Percentiles rank a stretch among this genome's conserved stretches.
Evolutionary conservation across 108 stramenopile genomes (phyloP).

Genomic region (Discostella pseudostelligera): DNA sequence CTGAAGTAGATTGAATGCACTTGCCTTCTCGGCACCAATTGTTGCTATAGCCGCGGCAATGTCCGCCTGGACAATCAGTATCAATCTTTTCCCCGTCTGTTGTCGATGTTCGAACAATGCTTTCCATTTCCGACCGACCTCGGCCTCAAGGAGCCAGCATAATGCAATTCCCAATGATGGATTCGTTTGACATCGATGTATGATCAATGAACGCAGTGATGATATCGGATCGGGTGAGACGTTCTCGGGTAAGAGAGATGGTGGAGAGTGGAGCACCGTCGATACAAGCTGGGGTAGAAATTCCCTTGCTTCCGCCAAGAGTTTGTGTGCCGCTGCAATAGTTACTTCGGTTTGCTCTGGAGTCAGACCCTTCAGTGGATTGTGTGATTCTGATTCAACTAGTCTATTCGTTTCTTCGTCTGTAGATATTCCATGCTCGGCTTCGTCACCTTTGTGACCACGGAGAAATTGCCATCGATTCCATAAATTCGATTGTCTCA

Average conservation of each 20-base stretch:
- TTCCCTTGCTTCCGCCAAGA: constrained; percentile 55
- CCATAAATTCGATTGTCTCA: neutral
- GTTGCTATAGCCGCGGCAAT: constrained; percentile 77
- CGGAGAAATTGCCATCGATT: constrained; percentile 14
- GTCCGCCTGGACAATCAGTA: constrained; percentile 80
- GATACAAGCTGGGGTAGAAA: constrained; percentile 85
- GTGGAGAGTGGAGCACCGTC: constrained; percentile 76
- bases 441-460: constrained; percentile 2
- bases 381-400: neutral
- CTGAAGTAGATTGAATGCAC: constrained; percentile 84
- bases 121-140: constrained; percentile 88
- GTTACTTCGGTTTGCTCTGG: constrained; percentile 16
- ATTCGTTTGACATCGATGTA: constrained; percentile 64
- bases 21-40: constrained; percentile 76
- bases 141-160: constrained; percentile 89
- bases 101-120: constrained; percentile 83
- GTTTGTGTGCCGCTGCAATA: constrained; percentile 23
- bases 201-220: constrained; percentile 61
- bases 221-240: constrained; percentile 63
- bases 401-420: neutral
- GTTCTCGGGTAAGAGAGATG: constrained; percentile 51
- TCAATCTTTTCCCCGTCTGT: constrained; percentile 78
- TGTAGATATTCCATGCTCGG: neutral
- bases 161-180: constrained; percentile 82
- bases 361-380: constrained; percentile 6